A percentile compares a stretch with the other conserved stretches of the same genome.
These are phyloP conservation scores for Sisymbrium altissimum DNA, from an alignment of 345 rosid species.

Conservation along the genomic window DNA sequence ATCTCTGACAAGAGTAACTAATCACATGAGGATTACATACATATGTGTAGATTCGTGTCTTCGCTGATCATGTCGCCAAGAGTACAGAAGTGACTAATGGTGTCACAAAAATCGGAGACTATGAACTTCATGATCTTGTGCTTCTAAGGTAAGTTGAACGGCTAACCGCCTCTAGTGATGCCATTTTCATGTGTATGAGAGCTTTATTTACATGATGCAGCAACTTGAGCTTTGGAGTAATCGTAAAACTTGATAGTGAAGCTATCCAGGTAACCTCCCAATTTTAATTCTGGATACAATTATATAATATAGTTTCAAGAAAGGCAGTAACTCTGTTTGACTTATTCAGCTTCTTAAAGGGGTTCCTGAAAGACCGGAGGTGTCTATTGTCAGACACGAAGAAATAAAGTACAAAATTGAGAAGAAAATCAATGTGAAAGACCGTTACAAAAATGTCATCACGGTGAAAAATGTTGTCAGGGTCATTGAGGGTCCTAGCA, in stretches of 20 bases:
- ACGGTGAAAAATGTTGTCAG: conserved; percentile 73
- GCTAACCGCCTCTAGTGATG: background rate
- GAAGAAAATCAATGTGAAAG: conserved; percentile 60
- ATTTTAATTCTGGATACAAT: background rate
- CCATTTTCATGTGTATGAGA: background rate
- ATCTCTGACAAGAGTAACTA: background rate
- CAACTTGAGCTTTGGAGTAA: conserved; percentile 75
- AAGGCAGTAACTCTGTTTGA: background rate
- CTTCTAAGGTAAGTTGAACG: conserved; percentile 61
- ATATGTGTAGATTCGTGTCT: conserved; percentile 57
- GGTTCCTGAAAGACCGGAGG: conserved; percentile 77
- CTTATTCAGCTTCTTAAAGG: conserved; percentile 67
- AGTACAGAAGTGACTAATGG: conserved; percentile 86
- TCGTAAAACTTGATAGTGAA: conserved; percentile 84
- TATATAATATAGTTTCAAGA: background rate
- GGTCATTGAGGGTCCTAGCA: conserved; percentile 77
- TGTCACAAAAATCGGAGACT: conserved; percentile 70
- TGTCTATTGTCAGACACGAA: conserved; percentile 59
- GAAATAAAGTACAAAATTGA: conserved; percentile 80
- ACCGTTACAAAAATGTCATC: conserved; percentile 56
- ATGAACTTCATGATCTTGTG: conserved; percentile 91
- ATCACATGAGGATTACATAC: background rate
- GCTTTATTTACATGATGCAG: conserved; percentile 41
- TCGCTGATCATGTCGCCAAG: conserved; percentile 85
- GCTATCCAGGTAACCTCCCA: conserved; percentile 62